Percentiles rank a stretch among this genome's conserved stretches.
Evolutionary conservation across 208 protist species (phyloP).

Genomic region (Leishmania arabica): DNA sequence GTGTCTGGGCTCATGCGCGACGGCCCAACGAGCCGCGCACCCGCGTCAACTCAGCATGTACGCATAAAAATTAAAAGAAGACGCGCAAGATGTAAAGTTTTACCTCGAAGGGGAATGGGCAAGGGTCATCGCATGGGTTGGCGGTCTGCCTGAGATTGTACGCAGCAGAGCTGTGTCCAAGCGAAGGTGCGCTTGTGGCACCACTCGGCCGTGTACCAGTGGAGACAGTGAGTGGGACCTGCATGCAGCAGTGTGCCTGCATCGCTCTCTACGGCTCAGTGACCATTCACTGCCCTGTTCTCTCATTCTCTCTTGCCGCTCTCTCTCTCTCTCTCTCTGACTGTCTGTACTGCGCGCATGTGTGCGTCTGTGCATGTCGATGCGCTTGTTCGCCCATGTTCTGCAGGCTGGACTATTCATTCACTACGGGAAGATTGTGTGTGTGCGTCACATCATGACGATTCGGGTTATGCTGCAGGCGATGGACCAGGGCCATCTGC

Average conservation of each 20-base stretch:
- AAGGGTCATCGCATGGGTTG: not conserved
- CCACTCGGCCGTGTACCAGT: not conserved
- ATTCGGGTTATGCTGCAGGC: conserved; percentile 78
- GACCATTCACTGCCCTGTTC: not conserved
- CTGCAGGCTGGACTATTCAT: not conserved
- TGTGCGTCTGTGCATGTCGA: not conserved
- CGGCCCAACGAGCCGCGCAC: not conserved
- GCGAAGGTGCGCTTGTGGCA: not conserved
- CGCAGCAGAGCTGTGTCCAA: not conserved
- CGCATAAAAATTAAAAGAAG: not conserved
- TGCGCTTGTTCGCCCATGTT: not conserved
- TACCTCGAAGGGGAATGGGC: not conserved
- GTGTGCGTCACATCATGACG: conserved; percentile 34
- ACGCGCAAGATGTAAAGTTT: not conserved
- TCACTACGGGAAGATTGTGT: not conserved
- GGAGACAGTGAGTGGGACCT: not conserved
- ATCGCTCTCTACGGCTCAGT: not conserved
- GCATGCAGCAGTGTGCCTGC: not conserved
- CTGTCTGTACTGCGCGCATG: not conserved
- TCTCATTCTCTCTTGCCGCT: not conserved
- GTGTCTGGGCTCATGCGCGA: not conserved
- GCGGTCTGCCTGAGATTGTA: not conserved
- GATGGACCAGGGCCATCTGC: conserved; percentile 67
- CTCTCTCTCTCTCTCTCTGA: not conserved
- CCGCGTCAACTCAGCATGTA: not conserved